These are phyloP conservation scores for Cutaneotrichosporon cutaneum DNA, from an alignment of 1,284 basidiomycete species.

Conservation along the genomic window DNA sequence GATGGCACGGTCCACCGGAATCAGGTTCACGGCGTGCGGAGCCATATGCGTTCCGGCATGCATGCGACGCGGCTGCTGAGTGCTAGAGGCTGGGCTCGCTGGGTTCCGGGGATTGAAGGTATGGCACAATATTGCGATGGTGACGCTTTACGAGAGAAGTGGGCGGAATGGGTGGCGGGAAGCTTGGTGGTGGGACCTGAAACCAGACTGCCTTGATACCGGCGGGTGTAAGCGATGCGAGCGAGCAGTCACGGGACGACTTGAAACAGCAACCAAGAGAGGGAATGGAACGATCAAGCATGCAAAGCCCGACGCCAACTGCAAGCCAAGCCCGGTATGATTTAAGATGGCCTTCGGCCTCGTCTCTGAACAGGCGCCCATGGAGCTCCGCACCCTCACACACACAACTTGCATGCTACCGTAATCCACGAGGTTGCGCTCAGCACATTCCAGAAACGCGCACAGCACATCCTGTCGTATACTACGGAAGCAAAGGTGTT, in stretches of 20 bases:
- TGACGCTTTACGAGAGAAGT: not conserved
- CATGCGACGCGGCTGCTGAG: not conserved
- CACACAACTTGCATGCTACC: not conserved
- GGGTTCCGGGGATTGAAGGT: not conserved
- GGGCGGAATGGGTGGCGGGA: slow-evolving; percentile 7
- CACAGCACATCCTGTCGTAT: not conserved
- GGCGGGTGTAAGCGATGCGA: not conserved
- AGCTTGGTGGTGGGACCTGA: not conserved
- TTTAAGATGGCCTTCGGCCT: not conserved
- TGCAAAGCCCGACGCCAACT: not conserved
- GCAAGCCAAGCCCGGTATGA: not conserved
- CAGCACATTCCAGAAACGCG: not conserved
- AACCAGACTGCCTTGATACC: not conserved
- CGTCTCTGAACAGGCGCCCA: not conserved
- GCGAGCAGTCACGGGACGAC: not conserved
- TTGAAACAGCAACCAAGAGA: not conserved
- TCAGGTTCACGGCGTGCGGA: not conserved
- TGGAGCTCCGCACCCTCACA: not conserved
- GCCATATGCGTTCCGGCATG: not conserved
- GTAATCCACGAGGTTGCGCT: not conserved
- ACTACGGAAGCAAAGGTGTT: not conserved
- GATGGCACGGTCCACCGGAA: not conserved
- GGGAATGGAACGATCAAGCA: not conserved
- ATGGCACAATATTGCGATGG: slow-evolving; percentile 8
- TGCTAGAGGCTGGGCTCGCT: not conserved